A percentile compares a stretch with the other conserved stretches of the same genome.
Evolutionary conservation across 2,329 filamentous ascomycete species (phyloP).

Genomic region (Intubia oerlemansii): DNA sequence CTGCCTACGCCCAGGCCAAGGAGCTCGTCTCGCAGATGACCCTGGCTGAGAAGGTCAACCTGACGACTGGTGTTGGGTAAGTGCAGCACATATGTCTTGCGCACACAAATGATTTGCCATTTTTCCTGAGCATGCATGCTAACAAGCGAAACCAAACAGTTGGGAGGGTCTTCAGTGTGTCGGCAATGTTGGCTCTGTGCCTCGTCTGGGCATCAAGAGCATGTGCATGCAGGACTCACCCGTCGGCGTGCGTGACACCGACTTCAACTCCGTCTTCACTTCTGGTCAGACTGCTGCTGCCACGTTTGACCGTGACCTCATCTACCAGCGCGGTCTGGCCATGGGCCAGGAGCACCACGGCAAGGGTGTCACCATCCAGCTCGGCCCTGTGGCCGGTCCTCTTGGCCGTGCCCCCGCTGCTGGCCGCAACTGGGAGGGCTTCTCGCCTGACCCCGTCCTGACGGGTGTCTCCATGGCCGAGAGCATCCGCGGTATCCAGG

Average conservation of each 20-base stretch:
- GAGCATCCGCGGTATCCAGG: constrained; percentile 61
- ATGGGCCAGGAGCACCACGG: constrained; percentile 51
- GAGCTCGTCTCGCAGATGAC: constrained; percentile 69
- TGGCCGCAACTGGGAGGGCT: constrained; percentile 52
- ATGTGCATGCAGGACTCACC: constrained; percentile 81
- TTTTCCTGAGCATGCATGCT: neutral
- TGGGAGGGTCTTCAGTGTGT: constrained; percentile 56
- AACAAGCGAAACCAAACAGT: constrained; percentile 13
- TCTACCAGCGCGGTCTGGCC: constrained; percentile 46
- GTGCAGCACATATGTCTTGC: constrained; percentile 14
- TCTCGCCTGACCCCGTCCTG: constrained; percentile 53
- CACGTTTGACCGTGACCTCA: constrained; percentile 57
- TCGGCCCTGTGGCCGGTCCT: constrained; percentile 56
- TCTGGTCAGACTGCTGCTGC: constrained; percentile 61
- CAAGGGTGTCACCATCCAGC: constrained; percentile 53
- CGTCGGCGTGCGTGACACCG: constrained; percentile 53
- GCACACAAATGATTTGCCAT: neutral
- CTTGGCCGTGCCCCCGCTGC: constrained; percentile 46
- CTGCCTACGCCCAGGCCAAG: constrained; percentile 54
- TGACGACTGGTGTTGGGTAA: constrained; percentile 77
- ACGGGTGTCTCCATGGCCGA: constrained; percentile 51
- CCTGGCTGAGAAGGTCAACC: constrained; percentile 74
- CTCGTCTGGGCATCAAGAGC: constrained; percentile 44
- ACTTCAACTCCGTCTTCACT: constrained; percentile 66
- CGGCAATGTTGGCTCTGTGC: constrained; percentile 51